phyloP scores from a whole-genome alignment of 208 protist species.

The Porcisia deanei region DNA sequence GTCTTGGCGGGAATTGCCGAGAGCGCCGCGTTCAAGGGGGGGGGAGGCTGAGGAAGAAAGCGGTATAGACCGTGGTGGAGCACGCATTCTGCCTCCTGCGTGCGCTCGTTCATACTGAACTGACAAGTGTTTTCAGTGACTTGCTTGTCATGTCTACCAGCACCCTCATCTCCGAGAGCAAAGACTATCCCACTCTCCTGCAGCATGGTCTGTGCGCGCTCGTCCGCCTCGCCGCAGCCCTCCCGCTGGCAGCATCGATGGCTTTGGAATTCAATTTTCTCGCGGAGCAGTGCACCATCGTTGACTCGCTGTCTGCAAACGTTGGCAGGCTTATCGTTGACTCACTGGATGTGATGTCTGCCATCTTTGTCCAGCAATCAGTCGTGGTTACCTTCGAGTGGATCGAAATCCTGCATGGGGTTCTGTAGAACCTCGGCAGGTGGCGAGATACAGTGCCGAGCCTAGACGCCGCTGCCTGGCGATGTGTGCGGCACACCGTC shows the following conservation, averaged over 20 bases:
- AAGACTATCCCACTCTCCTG: conserved; percentile 28
- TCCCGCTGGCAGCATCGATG: conserved; percentile 59
- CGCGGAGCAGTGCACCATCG: conserved; percentile 27
- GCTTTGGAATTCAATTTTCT: conserved; percentile 76
- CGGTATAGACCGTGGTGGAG: conserved; percentile 13
- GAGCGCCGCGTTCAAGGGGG: conserved; percentile 13
- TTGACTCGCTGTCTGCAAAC: conserved; percentile 12
- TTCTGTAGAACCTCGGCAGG: conserved; percentile 21
- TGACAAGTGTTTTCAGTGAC: conserved; percentile 25
- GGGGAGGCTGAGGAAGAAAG: conserved; percentile 19
- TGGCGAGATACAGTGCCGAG: conserved; percentile 17
- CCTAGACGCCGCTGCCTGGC: conserved; percentile 38
- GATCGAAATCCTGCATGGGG: conserved; percentile 63
- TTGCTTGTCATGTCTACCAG: conserved; percentile 38
- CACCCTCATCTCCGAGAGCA: conserved; percentile 45
- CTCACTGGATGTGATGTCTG: conserved; percentile 69
- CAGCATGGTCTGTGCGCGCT: conserved; percentile 37
- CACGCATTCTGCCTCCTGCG: conserved; percentile 20
- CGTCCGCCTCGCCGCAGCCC: conserved; percentile 34
- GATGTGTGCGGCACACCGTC: conserved; percentile 39
- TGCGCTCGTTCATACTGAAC: conserved; percentile 25
- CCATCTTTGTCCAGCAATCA: conserved; percentile 43
- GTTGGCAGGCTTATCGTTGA: conserved; percentile 45
- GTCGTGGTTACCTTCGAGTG: conserved; percentile 78
- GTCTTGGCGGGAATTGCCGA: conserved; percentile 24